Evolutionary conservation across 371 early-diverging fungal species (phyloP).

Genomic region (Haplosporangium sp.): DNA sequence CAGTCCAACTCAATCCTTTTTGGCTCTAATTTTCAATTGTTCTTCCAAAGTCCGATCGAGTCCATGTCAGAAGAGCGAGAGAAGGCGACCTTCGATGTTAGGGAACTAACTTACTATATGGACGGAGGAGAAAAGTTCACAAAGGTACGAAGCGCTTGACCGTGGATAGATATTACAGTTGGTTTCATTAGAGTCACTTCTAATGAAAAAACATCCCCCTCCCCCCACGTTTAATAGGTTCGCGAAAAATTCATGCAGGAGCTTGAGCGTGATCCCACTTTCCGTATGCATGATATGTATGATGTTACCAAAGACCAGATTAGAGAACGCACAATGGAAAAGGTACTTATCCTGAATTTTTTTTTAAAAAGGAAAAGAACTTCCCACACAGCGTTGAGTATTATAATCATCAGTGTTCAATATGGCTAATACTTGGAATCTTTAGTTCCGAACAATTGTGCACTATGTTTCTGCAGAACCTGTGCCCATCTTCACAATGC

Average conservation of each 20-base stretch:
- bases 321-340: slow-evolving; percentile 90
- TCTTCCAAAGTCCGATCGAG: slow-evolving; percentile 41
- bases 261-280: slow-evolving; percentile 90
- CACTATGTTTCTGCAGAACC: slow-evolving; percentile 83
- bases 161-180: no score
- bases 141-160: slow-evolving; percentile 15
- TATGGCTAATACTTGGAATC: not conserved
- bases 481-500: slow-evolving; percentile 75
- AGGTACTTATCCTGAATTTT: slow-evolving; percentile 57
- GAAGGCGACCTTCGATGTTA: slow-evolving; percentile 79
- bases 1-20: not conserved
- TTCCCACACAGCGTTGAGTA: no score
- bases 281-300: slow-evolving; percentile 83
- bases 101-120: slow-evolving; percentile 83
- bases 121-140: slow-evolving; percentile 83
- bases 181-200: no score
- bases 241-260: slow-evolving; percentile 87
- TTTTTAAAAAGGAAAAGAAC: not conserved
- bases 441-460: slow-evolving; percentile 76
- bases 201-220: no score
- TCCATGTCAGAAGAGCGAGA: slow-evolving; percentile 75
- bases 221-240: slow-evolving; percentile 40
- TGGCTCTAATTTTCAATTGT: not conserved
- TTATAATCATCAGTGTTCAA: no score
- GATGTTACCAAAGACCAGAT: slow-evolving; percentile 82